Conservation (phyloP, 2,329 filamentous ascomycete genomes). For the Curvularia hawaiiensis region DNA sequence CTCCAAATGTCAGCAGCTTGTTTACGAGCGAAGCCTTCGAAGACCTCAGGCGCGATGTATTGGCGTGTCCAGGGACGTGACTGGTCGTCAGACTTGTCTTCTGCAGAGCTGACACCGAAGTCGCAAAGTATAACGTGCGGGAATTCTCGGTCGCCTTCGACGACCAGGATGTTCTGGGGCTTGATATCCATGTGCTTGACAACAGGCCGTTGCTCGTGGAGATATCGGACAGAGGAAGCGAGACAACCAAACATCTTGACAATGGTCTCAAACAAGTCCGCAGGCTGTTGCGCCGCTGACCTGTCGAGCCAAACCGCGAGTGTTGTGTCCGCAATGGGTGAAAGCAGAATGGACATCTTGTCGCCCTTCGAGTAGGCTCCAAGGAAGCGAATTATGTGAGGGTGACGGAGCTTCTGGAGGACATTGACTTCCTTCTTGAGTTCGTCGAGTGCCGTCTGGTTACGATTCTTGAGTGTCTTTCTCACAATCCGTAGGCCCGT, state of each 20-base stretch:
- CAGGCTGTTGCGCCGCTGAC: constrained; percentile 24
- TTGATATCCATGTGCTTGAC: constrained; percentile 48
- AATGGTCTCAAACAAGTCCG: constrained; percentile 30
- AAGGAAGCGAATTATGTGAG: constrained; percentile 47
- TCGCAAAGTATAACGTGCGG: constrained; percentile 46
- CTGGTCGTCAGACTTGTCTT: constrained; percentile 25
- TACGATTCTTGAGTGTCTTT: constrained; percentile 47
- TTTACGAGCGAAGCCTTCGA: constrained; percentile 33
- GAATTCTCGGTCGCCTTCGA: constrained; percentile 34
- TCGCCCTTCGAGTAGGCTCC: constrained; percentile 44
- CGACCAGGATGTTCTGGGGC: constrained; percentile 47
- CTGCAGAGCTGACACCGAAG: constrained; percentile 44
- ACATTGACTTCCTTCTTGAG: constrained; percentile 44
- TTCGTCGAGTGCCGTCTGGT: constrained; percentile 38
- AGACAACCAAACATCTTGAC: constrained; percentile 47
- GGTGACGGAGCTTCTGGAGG: constrained; percentile 47
- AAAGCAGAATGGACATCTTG: constrained; percentile 45
- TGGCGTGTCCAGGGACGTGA: constrained; percentile 38
- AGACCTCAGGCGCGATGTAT: constrained; percentile 46
- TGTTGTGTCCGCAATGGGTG: constrained; percentile 46
- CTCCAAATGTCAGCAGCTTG: constrained; percentile 82
- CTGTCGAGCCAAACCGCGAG: constrained; percentile 42
- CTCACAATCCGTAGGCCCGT: constrained; percentile 42
- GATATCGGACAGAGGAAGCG: constrained; percentile 41
- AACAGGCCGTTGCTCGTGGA: constrained; percentile 45